A percentile compares a stretch with the other conserved stretches of the same genome.
phyloP scores from a whole-genome alignment of 2,329 filamentous ascomycete species.

The Clathrospora elynae region DNA sequence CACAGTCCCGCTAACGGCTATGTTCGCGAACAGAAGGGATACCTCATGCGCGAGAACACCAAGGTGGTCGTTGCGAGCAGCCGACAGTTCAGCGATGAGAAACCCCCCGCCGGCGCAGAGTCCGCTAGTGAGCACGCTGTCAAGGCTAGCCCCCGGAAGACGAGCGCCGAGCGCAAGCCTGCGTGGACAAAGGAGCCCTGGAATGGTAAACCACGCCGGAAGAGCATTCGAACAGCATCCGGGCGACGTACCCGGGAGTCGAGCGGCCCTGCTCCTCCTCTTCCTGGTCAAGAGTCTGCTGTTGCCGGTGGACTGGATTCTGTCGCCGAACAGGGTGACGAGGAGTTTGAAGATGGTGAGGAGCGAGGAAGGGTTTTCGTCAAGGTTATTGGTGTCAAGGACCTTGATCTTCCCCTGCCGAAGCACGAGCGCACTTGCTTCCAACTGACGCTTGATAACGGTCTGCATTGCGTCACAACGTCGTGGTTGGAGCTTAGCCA shows the following conservation, averaged over 20 bases:
- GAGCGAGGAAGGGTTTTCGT: conserved; percentile 93
- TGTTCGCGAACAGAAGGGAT: conserved; percentile 81
- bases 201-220: conserved; percentile 78
- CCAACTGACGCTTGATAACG: conserved; percentile 96
- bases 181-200: conserved; percentile 97
- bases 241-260: conserved; percentile 63
- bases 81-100: conserved; percentile 64
- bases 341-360: conserved; percentile 73
- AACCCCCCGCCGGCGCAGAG: conserved; percentile 57
- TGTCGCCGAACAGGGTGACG: conserved; percentile 71
- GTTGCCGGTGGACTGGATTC: conserved; percentile 66
- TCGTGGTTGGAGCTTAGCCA: conserved; percentile 91
- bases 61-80: conserved; percentile 93
- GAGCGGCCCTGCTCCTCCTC: conserved; percentile 71
- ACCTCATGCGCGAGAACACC: conserved; percentile 97
- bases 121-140: conserved; percentile 50
- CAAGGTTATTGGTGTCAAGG: conserved; percentile 98
- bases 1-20: conserved; percentile 51
- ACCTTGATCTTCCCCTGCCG: conserved; percentile 87
- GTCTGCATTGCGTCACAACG: conserved; percentile 95
- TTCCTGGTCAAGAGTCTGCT: conserved; percentile 88
- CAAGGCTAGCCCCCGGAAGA: conserved; percentile 75
- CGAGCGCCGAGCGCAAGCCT: conserved; percentile 69
- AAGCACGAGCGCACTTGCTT: conserved; percentile 91
- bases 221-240: conserved; percentile 64